Conservation (phyloP, 2,329 filamentous ascomycete species). For the Phaeoacremonium minimum region DNA sequence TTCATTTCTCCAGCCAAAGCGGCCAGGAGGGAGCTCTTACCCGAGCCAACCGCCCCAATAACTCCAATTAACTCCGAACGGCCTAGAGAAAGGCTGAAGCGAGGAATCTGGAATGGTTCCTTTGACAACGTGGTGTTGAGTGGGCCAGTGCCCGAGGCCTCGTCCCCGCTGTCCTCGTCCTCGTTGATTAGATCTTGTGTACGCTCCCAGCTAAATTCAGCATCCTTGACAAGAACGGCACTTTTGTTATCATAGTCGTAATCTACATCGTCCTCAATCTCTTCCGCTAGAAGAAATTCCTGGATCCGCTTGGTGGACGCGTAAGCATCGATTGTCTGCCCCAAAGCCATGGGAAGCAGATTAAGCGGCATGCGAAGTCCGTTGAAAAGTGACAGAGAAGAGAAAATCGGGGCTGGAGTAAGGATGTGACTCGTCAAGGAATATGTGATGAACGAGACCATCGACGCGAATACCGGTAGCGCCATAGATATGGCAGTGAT, state of each 20-base stretch:
- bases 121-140: conserved; percentile 48
- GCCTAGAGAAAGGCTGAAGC: conserved; percentile 59
- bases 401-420: conserved; percentile 73
- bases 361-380: conserved; percentile 79
- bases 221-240: conserved; percentile 63
- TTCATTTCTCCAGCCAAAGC: conserved; percentile 87
- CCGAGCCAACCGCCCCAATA: conserved; percentile 74
- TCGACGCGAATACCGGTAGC: conserved; percentile 82
- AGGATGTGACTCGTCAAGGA: conserved; percentile 60
- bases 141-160: conserved; percentile 29
- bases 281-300: conserved; percentile 77
- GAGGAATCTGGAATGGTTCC: conserved; percentile 64
- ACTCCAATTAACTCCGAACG: conserved; percentile 71
- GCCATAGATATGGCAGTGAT: conserved; percentile 76
- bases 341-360: conserved; percentile 74
- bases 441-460: conserved; percentile 82
- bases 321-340: conserved; percentile 78
- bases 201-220: conserved; percentile 78
- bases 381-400: conserved; percentile 85
- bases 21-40: conserved; percentile 78
- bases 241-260: conserved; percentile 50
- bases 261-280: conserved; percentile 63
- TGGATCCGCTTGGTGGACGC: conserved; percentile 76
- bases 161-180: conserved; percentile 40
- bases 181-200: conserved; percentile 44